Evolutionary conservation across 108 stramenopile genomes (phyloP).

Genomic region (Skeletonema costatum): DNA sequence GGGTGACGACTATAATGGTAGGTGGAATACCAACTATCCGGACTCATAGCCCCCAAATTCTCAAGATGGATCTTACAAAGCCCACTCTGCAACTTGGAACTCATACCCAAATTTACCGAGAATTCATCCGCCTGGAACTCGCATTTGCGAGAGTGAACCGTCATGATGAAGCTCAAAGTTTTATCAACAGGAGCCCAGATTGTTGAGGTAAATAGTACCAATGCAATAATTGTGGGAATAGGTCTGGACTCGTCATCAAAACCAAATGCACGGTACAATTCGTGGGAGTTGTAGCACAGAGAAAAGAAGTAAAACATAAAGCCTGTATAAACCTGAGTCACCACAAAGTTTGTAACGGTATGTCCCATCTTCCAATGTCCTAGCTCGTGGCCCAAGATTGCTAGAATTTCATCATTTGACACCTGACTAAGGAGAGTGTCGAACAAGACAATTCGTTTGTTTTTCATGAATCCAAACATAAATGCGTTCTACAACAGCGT

Average conservation of each 20-base stretch:
- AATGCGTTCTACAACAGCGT: conserved; percentile 84
- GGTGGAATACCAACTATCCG: conserved; percentile 88
- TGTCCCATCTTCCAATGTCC: conserved; percentile 99
- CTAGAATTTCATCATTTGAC: conserved; percentile 87
- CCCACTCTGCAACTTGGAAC: conserved; percentile 81
- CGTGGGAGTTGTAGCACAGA: conserved; percentile 65
- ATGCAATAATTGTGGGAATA: conserved; percentile 87
- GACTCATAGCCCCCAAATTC: conserved; percentile 93
- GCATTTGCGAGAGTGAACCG: conserved; percentile 81
- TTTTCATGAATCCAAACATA: conserved; percentile 98
- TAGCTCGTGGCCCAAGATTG: conserved; percentile 92
- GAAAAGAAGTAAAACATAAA: conserved; percentile 93
- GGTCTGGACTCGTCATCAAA: conserved; percentile 74
- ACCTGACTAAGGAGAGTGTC: conserved; percentile 95
- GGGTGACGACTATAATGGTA: conserved; percentile 98
- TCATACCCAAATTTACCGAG: conserved; percentile 87
- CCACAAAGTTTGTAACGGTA: conserved; percentile 89
- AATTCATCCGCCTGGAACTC: conserved; percentile 97
- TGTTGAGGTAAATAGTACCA: conserved; percentile 90
- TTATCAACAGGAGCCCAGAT: conserved; percentile 98
- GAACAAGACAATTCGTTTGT: conserved; percentile 98
- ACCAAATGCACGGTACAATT: conserved; percentile 94
- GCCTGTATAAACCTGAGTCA: conserved; percentile 91
- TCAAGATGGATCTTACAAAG: conserved; percentile 96
- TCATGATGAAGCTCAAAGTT: conserved; percentile 88